phyloP scores from a whole-genome alignment of 352 stramenopile species.

The Phytopythium mirpurense region DNA sequence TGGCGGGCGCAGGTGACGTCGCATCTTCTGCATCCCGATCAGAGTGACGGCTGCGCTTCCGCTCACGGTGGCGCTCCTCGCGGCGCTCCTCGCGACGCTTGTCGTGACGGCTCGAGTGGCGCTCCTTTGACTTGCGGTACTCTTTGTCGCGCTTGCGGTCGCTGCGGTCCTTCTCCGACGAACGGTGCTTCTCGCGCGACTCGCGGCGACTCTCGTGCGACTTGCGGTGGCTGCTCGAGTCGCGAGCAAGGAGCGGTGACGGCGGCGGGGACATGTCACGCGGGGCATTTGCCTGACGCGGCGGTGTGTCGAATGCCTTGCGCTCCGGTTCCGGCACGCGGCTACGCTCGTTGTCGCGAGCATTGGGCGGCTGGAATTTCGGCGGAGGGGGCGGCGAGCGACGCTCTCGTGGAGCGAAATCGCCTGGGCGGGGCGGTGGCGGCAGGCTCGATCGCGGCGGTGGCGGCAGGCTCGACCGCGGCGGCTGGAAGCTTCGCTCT shows the following conservation, averaged over 20 bases:
- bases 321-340: neutral
- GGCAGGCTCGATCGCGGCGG: slow-evolving; percentile 7
- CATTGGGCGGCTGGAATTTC: neutral
- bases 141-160: slow-evolving; percentile 20
- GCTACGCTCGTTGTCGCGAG: neutral
- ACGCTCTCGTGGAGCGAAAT: neutral
- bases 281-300: neutral
- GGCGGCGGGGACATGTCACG: slow-evolving; percentile 3
- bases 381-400: neutral
- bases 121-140: slow-evolving; percentile 17
- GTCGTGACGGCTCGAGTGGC: slow-evolving; percentile 21
- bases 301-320: neutral
- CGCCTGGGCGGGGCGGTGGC: neutral
- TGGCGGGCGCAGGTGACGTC: slow-evolving; percentile 4
- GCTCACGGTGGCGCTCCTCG: slow-evolving; percentile 20
- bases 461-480: slow-evolving; percentile 4
- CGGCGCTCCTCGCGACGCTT: slow-evolving; percentile 18
- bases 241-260: neutral
- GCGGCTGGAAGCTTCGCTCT: slow-evolving; percentile 15
- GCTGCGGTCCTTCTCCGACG: slow-evolving; percentile 2
- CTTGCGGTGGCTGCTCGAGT: neutral
- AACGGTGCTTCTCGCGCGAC: neutral
- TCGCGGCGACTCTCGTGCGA: neutral
- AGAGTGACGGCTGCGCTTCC: slow-evolving; percentile 22
- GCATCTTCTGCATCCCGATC: slow-evolving; percentile 2